A percentile compares a stretch with the other conserved stretches of the same genome.
Conservation (phyloP, 441 rosid species). For the Populus hybrid region DNA sequence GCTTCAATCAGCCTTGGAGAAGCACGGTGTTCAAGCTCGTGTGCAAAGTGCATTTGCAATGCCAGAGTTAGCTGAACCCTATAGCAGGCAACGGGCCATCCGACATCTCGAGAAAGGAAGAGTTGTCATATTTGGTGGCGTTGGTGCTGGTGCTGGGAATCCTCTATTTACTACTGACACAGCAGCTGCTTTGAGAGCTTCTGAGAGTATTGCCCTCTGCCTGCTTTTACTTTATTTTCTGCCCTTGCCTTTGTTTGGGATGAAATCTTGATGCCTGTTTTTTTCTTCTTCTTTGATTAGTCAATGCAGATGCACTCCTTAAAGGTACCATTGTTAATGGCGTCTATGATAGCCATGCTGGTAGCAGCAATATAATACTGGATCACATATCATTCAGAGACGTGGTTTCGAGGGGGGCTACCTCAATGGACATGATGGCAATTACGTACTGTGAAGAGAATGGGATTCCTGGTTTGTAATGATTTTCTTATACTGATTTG, state of each 20-base stretch:
- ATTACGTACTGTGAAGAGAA: slow-evolving; percentile 62
- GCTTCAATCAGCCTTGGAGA: slow-evolving; percentile 87
- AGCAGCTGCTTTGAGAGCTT: slow-evolving; percentile 79
- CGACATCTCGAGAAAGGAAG: slow-evolving; percentile 92
- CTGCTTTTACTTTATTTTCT: background rate
- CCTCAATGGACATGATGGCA: slow-evolving; percentile 62
- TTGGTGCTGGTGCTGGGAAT: slow-evolving; percentile 78
- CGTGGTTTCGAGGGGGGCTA: slow-evolving; percentile 38
- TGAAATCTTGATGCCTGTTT: background rate
- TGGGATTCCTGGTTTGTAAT: slow-evolving; percentile 57
- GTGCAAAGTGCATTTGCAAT: slow-evolving; percentile 73
- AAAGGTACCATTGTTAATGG: slow-evolving; percentile 60
- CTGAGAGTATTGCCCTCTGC: slow-evolving; percentile 43
- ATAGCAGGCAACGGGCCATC: slow-evolving; percentile 74
- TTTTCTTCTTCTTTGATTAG: slow-evolving; percentile 24
- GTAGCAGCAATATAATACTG: slow-evolving; percentile 34
- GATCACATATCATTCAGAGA: slow-evolving; percentile 60
- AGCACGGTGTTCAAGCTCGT: slow-evolving; percentile 71
- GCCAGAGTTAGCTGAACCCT: slow-evolving; percentile 80
- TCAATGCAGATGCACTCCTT: slow-evolving; percentile 57
- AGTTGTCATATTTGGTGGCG: slow-evolving; percentile 93
- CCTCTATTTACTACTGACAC: slow-evolving; percentile 91
- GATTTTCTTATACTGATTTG: background rate
- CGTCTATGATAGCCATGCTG: slow-evolving; percentile 46
- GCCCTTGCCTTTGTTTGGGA: background rate